Percentiles rank a stretch among this genome's conserved stretches.
These are phyloP conservation scores for Fonsecaea multimorphosa DNA, from an alignment of 2,329 filamentous ascomycete genomes.

Conservation along the genomic window DNA sequence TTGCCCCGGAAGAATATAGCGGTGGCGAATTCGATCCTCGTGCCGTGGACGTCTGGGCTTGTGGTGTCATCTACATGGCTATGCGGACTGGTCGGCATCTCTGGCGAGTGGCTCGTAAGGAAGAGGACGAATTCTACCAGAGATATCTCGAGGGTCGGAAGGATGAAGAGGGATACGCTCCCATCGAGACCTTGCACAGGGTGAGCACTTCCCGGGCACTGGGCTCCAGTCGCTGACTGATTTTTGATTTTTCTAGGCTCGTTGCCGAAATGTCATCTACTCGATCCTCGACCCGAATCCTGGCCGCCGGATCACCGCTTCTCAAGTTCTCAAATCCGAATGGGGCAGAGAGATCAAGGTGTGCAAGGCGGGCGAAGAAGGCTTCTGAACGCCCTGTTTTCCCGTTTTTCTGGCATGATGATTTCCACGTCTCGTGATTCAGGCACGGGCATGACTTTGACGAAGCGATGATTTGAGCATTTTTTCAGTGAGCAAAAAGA, in stretches of 20 bases:
- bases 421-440: constrained; percentile 19
- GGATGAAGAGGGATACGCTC: constrained; percentile 93
- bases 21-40: constrained; percentile 96
- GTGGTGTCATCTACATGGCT: constrained; percentile 99
- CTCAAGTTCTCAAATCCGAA: constrained; percentile 96
- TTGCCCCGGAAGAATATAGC: constrained; percentile 93
- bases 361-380: constrained; percentile 95
- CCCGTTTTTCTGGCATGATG: not conserved
- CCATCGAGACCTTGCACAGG: constrained; percentile 92
- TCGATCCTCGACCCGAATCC: constrained; percentile 97
- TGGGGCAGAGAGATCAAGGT: constrained; percentile 98
- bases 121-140: constrained; percentile 96
- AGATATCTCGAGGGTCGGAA: constrained; percentile 90
- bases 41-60: constrained; percentile 98
- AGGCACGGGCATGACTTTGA: constrained; percentile 30
- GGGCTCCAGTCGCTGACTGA: constrained; percentile 30
- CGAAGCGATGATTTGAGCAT: constrained; percentile 26
- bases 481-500: constrained; percentile 26
- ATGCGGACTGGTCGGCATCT: constrained; percentile 96
- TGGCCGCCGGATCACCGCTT: constrained; percentile 87
- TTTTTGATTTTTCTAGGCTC: constrained; percentile 66
- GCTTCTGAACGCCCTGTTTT: constrained; percentile 63
- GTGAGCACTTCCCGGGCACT: constrained; percentile 64
- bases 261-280: constrained; percentile 98
- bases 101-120: constrained; percentile 95